These are phyloP conservation scores for Eucalyptus tenuipes DNA, from an alignment of 345 rosid genomes.

Conservation along the genomic window DNA sequence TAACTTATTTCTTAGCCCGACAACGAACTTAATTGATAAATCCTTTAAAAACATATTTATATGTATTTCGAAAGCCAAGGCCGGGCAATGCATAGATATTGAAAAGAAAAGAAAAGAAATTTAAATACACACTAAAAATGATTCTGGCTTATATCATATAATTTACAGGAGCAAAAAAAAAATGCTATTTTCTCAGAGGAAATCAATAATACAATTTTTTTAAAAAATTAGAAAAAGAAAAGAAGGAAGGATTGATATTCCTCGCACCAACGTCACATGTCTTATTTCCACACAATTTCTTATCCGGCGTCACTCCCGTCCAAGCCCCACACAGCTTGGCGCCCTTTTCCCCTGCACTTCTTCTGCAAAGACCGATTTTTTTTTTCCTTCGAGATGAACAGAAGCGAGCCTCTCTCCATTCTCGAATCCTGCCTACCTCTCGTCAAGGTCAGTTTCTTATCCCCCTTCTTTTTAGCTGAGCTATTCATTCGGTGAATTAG, in stretches of 20 bases:
- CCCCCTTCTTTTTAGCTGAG: background rate
- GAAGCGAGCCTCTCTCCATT: background rate
- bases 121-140: background rate
- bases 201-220: background rate
- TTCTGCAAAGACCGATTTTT: background rate
- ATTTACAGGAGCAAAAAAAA: background rate
- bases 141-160: background rate
- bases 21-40: background rate
- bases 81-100: accelerated
- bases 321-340: slow-evolving; percentile 9
- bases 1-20: background rate
- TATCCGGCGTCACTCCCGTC: slow-evolving; percentile 8
- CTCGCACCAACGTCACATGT: slow-evolving; percentile 10
- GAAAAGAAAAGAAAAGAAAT: background rate
- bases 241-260: background rate
- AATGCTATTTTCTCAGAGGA: background rate
- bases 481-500: background rate
- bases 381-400: background rate
- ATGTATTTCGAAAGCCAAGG: background rate
- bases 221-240: background rate
- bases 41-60: background rate
- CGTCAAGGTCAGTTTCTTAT: background rate
- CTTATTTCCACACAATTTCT: slow-evolving; percentile 32
- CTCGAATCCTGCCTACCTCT: background rate
- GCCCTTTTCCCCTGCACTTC: background rate